These are phyloP conservation scores for Fraxinus angustifolia DNA, from an alignment of 305 asterid species.

Conservation along the genomic window DNA sequence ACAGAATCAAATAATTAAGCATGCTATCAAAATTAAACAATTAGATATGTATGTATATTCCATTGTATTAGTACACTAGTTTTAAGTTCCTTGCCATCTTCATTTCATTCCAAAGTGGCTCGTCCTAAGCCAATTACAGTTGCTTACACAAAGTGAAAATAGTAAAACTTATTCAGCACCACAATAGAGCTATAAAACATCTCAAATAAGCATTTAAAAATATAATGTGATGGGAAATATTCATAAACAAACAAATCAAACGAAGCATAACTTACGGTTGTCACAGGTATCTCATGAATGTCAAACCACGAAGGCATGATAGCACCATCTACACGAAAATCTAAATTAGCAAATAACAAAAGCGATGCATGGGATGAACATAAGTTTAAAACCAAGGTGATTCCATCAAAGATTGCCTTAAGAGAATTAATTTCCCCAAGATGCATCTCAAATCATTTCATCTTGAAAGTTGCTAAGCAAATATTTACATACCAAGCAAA, in stretches of 20 bases:
- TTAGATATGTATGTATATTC: neutral
- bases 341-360: conserved; percentile 1
- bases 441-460: conserved; percentile 8
- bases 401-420: neutral
- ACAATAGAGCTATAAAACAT: neutral
- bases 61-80: neutral
- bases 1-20: neutral
- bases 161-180: conserved; percentile 6
- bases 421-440: neutral
- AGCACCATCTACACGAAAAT: conserved; percentile 63
- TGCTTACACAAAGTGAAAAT: conserved; percentile 7
- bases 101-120: neutral
- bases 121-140: neutral
- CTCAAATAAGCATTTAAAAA: neutral
- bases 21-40: neutral
- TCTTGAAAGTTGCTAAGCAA: neutral
- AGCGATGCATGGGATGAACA: neutral
- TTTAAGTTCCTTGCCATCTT: conserved; percentile 9
- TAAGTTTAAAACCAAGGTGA: conserved; percentile 4
- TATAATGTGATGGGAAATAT: neutral
- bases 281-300: conserved; percentile 81
- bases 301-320: conserved; percentile 98
- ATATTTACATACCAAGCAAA: neutral
- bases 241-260: conserved; percentile 6
- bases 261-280: conserved; percentile 62